These are phyloP conservation scores for Barnettozyma sp. DNA, from an alignment of 805 yeast genomes.

Conservation along the genomic window DNA sequence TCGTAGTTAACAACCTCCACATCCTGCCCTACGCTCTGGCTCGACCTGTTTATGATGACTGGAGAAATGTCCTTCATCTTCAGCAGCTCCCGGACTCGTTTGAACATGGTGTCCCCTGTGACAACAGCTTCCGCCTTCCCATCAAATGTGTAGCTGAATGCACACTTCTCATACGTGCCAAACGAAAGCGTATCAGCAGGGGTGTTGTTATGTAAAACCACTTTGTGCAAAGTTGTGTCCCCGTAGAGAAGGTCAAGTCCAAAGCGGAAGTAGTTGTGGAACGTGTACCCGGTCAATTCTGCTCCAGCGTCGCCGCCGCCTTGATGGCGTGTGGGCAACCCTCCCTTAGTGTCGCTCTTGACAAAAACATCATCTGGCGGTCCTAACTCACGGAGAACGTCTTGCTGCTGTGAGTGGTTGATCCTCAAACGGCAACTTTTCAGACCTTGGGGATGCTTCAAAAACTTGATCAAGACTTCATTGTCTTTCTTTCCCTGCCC, in stretches of 20 bases:
- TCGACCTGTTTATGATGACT: constrained; percentile 17
- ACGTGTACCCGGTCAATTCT: too few relatives aligned
- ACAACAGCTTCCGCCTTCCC: neutral
- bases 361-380: constrained; percentile 49
- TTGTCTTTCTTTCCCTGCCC: neutral
- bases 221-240: constrained; percentile 34
- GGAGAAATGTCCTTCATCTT: constrained; percentile 2
- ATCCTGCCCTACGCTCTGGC: constrained; percentile 20
- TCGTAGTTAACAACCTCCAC: constrained; percentile 29
- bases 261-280: constrained; percentile 49
- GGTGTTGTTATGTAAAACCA: constrained; percentile 46
- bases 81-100: neutral
- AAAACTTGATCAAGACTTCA: constrained; percentile 17
- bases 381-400: constrained; percentile 40
- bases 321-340: constrained; percentile 29
- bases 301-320: neutral
- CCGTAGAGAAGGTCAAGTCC: constrained; percentile 52
- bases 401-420: constrained; percentile 44
- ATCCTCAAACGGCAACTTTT: constrained; percentile 25
- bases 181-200: constrained; percentile 42
- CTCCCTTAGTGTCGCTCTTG: constrained; percentile 36
- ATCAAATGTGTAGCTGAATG: constrained; percentile 26
- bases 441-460: constrained; percentile 20
- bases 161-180: constrained; percentile 46
- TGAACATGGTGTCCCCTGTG: constrained; percentile 2